Base-by-base conservation (phyloP, 495 filamentous ascomycete genomes). In the Jackrogersella minutella region DNA sequence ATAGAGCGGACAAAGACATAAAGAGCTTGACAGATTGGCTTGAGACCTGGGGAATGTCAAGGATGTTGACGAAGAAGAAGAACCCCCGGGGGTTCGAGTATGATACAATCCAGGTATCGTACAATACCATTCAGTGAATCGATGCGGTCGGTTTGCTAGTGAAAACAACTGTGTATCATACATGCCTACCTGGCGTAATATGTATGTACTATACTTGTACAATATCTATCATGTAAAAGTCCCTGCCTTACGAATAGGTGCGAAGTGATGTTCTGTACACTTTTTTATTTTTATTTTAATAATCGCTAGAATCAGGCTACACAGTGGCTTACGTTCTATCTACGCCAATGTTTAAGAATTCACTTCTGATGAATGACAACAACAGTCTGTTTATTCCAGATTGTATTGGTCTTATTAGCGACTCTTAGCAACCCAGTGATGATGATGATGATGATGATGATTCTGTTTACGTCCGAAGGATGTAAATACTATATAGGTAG, bases 11-110 rank as follows among this genome's bases (percentile, higher is more conserved):
- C 3, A 56, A 21, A 26, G 58, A 14, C 6, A 40, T 26, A 37
- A n/a, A 44, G 33, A 50, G 22, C 13, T 41, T 44, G 33, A 36
- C 26, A 46, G 55, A 28, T 34, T 37, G 47, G 22, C 17, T 30
- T 43, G 33, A 68, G 59, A 64, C 55, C 66, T 61, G 60, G 66
- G 60, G 66, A 69, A 69, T 69, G 66, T 56, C 60, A 41, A 64
- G 66, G 66, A 53, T 64, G 60, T 34, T 68, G 59, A 69, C 56
- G 56, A 64, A 24, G 17, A 68, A 63, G 37, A 53, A 51, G 37
- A 46, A 51, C 44, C 37, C 5, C 9, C 10, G 59, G 40, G 41
- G 19, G 11, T 33, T 52, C 3, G 40, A 39, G 41, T 31, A 34
- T 31, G 51, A 63, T 64, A 65, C 62, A 49, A 40, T 31, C 28